Conservation (phyloP, 805 yeast species). For the Pichia cephalocereana region DNA sequence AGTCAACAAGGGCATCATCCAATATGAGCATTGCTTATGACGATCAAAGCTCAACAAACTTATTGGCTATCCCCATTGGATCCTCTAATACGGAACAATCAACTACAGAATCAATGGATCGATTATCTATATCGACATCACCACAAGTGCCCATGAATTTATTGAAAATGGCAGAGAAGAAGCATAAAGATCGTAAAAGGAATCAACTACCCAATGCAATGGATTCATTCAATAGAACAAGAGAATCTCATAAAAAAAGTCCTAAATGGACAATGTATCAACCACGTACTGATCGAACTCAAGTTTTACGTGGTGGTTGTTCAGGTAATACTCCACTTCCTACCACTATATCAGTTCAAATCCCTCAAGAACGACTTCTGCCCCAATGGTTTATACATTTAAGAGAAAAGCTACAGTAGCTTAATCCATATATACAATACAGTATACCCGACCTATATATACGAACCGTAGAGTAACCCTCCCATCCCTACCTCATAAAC, state of each 20-base stretch:
- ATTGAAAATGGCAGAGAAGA: slow-evolving; percentile 43
- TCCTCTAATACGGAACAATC: background rate
- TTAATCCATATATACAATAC: no score
- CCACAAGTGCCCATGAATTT: slow-evolving; percentile 63
- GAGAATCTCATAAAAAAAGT: background rate
- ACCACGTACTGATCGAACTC: background rate
- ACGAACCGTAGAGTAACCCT: no score
- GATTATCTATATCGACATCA: slow-evolving; percentile 46
- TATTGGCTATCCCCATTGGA: background rate
- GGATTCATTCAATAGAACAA: background rate
- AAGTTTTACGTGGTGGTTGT: background rate
- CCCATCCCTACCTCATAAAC: no score
- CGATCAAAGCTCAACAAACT: no score
- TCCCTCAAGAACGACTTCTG: background rate
- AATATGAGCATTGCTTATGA: no score
- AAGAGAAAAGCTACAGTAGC: background rate
- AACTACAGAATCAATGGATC: slow-evolving; percentile 9
- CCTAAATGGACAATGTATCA: background rate
- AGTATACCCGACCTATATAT: no score
- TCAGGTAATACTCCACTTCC: background rate
- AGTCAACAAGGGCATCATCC: no score
- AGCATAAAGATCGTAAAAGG: background rate
- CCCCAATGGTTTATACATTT: background rate
- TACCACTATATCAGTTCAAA: background rate
- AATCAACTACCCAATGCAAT: background rate